These are phyloP conservation scores for Pichia sp. DNA, from an alignment of 1,139 yeast genomes.

Conservation along the genomic window DNA sequence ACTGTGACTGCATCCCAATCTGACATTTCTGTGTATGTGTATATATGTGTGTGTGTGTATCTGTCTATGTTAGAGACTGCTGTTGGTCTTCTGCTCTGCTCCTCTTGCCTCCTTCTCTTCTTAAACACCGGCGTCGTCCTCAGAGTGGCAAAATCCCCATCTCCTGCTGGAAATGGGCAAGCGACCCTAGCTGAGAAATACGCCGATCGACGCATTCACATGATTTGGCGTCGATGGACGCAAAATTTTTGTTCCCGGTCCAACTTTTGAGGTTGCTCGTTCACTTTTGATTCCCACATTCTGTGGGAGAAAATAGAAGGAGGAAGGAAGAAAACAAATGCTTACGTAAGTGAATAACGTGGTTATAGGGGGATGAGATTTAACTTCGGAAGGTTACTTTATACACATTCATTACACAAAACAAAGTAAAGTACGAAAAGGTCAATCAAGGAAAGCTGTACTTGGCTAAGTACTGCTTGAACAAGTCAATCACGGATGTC, in stretches of 20 bases:
- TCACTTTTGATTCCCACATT: no score
- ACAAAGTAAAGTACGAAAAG: no score
- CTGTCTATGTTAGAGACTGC: neutral
- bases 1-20: slow-evolving; percentile 91
- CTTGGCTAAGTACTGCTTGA: neutral
- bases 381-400: no score
- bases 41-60: neutral
- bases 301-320: no score
- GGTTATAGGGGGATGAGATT: no score
- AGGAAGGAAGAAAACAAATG: no score
- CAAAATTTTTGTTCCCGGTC: no score
- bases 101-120: neutral
- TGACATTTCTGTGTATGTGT: slow-evolving; percentile 27
- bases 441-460: neutral
- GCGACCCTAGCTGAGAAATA: neutral
- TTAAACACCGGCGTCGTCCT: neutral
- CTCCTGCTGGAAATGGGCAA: neutral
- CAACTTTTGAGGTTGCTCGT: no score
- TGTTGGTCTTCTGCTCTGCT: neutral
- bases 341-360: no score
- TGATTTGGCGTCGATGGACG: neutral
- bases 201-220: neutral
- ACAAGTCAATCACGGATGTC: neutral
- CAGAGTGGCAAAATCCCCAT: neutral
- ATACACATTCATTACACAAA: no score